Conservation (phyloP, 176 grass and related monocot genomes). For the Luzula sylvatica region DNA sequence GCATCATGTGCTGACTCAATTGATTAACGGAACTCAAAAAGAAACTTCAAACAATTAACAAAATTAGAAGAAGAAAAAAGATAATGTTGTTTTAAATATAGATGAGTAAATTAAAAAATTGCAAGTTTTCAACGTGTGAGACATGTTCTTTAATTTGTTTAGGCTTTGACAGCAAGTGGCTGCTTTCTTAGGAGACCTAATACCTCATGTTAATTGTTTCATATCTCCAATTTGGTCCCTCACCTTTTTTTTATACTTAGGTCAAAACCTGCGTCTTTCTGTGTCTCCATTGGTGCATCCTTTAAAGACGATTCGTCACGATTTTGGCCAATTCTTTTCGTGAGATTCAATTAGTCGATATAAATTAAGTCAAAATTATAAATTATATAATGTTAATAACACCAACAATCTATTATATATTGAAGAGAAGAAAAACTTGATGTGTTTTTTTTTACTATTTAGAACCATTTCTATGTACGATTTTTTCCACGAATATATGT, state of each 20-base stretch:
- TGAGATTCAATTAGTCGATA: neutral
- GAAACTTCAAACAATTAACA: constrained; percentile 1
- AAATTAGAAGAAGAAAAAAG: constrained; percentile 7
- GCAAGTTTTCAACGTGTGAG: constrained; percentile 53
- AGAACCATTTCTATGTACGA: too few relatives aligned
- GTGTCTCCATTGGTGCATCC: constrained; percentile 1
- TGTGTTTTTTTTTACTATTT: too few relatives aligned
- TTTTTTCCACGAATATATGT: too few relatives aligned
- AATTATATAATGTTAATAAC: too few relatives aligned
- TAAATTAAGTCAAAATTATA: too few relatives aligned
- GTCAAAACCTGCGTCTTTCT: constrained; percentile 19
- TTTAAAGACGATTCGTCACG: neutral
- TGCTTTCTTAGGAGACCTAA: constrained; percentile 16
- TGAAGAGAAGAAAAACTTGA: too few relatives aligned
- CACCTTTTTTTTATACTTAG: neutral
- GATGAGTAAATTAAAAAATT: constrained; percentile 19
- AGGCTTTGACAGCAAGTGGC: constrained; percentile 8
- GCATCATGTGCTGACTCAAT: constrained; percentile 35
- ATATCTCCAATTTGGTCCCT: neutral
- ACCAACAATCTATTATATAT: too few relatives aligned
- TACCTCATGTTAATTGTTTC: neutral
- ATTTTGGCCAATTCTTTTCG: neutral
- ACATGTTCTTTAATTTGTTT: constrained; percentile 36
- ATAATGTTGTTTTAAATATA: constrained; percentile 2
- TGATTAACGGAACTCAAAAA: constrained; percentile 19